Evolutionary conservation across 208 protist species (phyloP), one percentile per base, ranked within the genome.

Genomic region (Novymonas esmeraldas): DNA sequence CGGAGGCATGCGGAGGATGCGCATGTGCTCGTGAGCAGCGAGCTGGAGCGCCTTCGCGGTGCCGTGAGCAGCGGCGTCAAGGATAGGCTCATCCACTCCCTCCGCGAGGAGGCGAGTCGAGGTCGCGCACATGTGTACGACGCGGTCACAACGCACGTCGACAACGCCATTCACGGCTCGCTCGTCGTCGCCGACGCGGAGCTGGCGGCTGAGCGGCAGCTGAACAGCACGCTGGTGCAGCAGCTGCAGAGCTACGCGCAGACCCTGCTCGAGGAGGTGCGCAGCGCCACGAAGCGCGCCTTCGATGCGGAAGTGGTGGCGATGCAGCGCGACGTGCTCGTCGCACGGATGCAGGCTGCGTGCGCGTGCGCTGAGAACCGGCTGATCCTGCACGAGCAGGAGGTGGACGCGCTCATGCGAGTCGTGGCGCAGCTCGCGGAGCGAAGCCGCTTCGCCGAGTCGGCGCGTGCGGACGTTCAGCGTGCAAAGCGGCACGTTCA

Each of bases 401-500:
- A 94, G 62, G 63, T 91, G 13, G 70, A 87, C 20, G 64, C 76
- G 20, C 73, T 96, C 11, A 85, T 94, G 64, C 70, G 71, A 13
- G 77, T 96, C 44, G 79, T 94, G 33, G 73, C 70, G 22, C 48
- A 78, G 26, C 76, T 96, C 16, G 85, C 85, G 6, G 72, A 82
- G 41, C 71, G 73, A 31, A 84, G 74, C 24, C 75, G 71, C 41
- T 78, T 82, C 39, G 72, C 64, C 13, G 79, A 85, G 46, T 63
- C 71, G 2, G 72, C 81, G 0, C 67, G 59, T 9, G 59, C 68
- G 14, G 70, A 89, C 29, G 41, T 90, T 55, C 61, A 54, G 28
- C 78, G 83, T 34, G 62, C 70, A 4, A 79, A 82, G 57, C 51
- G 54, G 13, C 89, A 95, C 55, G 86, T 95, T 3, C 85, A 80